Evolutionary conservation across 2,329 filamentous ascomycete species (phyloP), one percentile per base, ranked within the genome.

Genomic region (Geosmithia flava): DNA sequence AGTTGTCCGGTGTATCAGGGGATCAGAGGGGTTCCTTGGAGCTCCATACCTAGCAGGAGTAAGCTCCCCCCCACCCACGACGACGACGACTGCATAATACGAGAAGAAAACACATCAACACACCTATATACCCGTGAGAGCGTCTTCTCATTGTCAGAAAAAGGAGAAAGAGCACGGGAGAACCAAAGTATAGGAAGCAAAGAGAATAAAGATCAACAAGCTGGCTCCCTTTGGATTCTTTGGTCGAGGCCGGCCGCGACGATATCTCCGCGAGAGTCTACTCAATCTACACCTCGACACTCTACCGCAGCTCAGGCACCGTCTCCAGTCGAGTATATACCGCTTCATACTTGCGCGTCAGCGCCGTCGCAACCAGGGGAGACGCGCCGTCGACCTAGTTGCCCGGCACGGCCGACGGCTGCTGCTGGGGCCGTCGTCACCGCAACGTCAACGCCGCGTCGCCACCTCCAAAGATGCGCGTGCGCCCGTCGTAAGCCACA

Each of bases 311-410:
- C 75, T 87, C 56, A 85, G 83, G 58, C 79, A 83, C 60, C 72
- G 75, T 47, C 68, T 87, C 8, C 88, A 95, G 65, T 82, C 82
- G 39, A 78, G 81, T 49, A 80, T 95, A 53, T 94, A 93, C 61
- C 75, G 75, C 44, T 86, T 83, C 53, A 72, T 94, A 49, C 68
- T 90, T 52, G 71, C 74, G 55, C 76, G 78, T 46, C 82, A 87
- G 63, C 70, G 67, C 45, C 74, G 68, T 55, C 71, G 74, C 51
- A 64, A 66, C 54, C 68, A 74, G 53, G 68, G 69, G 59, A 69
- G 63, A 53, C 65, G 68, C 45, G 60, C 74, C 51, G 56, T 74
- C 51, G 70, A 75, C 54, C 54, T 66, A 23, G 59, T 68, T 53
- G 58, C 59, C 41, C 58, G 63, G 49, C 65, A 68, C 53, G 64